Percentiles rank a stretch among this genome's conserved stretches.
phyloP scores from a whole-genome alignment of 768 basidiomycete species.

The Pholiota microspora region DNA sequence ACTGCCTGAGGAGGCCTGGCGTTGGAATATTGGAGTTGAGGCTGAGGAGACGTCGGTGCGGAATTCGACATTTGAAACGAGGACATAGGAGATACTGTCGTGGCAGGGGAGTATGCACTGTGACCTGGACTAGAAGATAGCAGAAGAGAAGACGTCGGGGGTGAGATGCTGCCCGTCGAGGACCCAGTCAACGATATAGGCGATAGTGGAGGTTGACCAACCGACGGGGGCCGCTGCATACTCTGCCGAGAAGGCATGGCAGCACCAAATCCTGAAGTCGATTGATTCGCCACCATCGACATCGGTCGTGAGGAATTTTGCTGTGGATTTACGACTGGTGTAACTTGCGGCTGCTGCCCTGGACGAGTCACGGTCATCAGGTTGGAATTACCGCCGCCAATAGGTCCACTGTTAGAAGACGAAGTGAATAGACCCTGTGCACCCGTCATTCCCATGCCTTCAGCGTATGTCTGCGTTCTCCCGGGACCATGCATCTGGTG shows the following conservation, averaged over 20 bases:
- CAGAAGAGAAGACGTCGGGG: constrained; percentile 16
- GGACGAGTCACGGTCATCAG: not conserved
- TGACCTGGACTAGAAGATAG: constrained; percentile 16
- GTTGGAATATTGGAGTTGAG: constrained; percentile 1
- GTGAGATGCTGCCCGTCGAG: constrained; percentile 9
- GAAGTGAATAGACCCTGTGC: not conserved
- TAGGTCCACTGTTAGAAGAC: not conserved
- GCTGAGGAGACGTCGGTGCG: constrained; percentile 9
- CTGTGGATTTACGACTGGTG: not conserved
- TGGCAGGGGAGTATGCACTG: not conserved
- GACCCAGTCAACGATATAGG: constrained; percentile 8
- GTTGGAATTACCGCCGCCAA: not conserved
- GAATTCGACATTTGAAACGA: not conserved
- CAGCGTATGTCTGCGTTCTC: not conserved
- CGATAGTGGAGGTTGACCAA: constrained; percentile 3
- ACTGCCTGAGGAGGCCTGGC: constrained; percentile 11
- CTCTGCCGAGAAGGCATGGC: not conserved
- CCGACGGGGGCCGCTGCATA: not conserved
- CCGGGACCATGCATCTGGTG: not conserved
- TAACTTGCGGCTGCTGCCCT: not conserved
- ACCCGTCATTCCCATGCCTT: not conserved
- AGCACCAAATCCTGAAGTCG: not conserved
- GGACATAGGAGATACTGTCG: not conserved
- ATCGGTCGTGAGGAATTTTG: not conserved
- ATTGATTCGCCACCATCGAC: not conserved